phyloP scores from a whole-genome alignment of 202 grass and related monocot genomes.

The Cymbopogon flexuosus region DNA sequence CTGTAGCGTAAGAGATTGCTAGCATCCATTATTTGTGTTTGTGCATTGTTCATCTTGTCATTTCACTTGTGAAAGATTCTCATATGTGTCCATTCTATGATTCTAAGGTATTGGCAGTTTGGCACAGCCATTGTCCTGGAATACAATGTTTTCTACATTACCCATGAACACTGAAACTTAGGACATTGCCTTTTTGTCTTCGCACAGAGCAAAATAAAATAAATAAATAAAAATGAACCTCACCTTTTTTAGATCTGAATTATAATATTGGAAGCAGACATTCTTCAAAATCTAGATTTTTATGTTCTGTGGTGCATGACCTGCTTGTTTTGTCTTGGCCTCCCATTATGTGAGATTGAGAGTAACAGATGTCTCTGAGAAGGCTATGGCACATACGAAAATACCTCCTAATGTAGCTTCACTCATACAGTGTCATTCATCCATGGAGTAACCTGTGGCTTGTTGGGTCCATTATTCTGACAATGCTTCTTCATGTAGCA shows the following conservation, averaged over 20 bases:
- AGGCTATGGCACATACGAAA: slow-evolving; percentile 5
- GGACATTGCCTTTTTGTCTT: not conserved
- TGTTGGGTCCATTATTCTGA: slow-evolving; percentile 83
- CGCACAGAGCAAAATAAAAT: not conserved
- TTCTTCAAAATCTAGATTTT: not conserved
- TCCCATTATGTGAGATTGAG: not conserved
- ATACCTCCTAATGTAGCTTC: slow-evolving; percentile 17
- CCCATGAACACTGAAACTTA: not conserved
- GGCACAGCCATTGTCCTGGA: not conserved
- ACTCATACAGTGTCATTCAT: slow-evolving; percentile 66
- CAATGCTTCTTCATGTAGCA: slow-evolving; percentile 79
- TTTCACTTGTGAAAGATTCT: not conserved
- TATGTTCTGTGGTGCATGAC: not conserved
- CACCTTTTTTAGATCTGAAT: no score
- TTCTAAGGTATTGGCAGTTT: not conserved
- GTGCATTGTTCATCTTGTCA: not conserved
- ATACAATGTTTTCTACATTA: not conserved
- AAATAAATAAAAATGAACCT: not conserved
- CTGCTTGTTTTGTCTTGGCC: slow-evolving; percentile 4
- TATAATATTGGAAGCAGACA: not conserved
- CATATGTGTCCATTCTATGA: not conserved
- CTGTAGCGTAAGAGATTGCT: slow-evolving; percentile 5
- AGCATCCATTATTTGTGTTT: not conserved
- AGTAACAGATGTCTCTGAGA: not conserved
- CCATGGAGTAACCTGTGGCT: slow-evolving; percentile 99